Conservation (phyloP, 2,329 filamentous ascomycete genomes). For the Lecanosticta acicola region DNA sequence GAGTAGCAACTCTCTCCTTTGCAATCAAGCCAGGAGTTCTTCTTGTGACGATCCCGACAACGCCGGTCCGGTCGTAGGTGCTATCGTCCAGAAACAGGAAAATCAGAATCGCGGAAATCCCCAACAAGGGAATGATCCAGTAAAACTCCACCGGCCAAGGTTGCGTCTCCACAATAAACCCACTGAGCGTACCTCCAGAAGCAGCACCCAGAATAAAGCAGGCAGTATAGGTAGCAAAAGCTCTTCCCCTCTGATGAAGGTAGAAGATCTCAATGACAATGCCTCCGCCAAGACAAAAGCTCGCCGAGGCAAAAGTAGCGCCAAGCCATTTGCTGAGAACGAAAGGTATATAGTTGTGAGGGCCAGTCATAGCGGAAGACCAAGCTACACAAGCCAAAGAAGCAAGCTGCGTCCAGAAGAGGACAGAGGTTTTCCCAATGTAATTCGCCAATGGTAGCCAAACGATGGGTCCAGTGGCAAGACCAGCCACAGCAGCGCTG, state of each 20-base stretch:
- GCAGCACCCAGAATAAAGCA: constrained; percentile 2
- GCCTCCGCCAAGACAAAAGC: constrained; percentile 39
- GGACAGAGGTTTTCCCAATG: constrained; percentile 37
- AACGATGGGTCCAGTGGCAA: constrained; percentile 36
- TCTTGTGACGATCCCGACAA: neutral
- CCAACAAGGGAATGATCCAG: constrained; percentile 5
- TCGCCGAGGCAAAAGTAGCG: constrained; percentile 34
- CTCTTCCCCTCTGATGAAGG: constrained; percentile 38
- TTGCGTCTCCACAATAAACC: constrained; percentile 3
- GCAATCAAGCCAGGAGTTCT: neutral
- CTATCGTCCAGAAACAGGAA: neutral
- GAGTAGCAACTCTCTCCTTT: constrained; percentile 23
- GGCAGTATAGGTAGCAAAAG: constrained; percentile 9
- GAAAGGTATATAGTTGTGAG: constrained; percentile 32
- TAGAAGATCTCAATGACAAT: constrained; percentile 41
- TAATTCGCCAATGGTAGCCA: constrained; percentile 40
- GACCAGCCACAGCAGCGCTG: constrained; percentile 35
- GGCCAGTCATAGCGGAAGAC: constrained; percentile 22
- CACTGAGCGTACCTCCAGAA: constrained; percentile 1
- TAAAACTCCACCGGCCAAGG: constrained; percentile 5
- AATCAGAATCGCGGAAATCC: neutral
- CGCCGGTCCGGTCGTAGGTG: neutral
- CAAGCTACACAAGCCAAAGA: constrained; percentile 38
- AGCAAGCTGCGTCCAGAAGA: constrained; percentile 35
- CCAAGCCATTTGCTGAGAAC: constrained; percentile 35